Percentiles rank a stretch among this genome's conserved stretches.
Conservation (phyloP, 805 yeast species). For the Hanseniaspora mollemarum region DNA sequence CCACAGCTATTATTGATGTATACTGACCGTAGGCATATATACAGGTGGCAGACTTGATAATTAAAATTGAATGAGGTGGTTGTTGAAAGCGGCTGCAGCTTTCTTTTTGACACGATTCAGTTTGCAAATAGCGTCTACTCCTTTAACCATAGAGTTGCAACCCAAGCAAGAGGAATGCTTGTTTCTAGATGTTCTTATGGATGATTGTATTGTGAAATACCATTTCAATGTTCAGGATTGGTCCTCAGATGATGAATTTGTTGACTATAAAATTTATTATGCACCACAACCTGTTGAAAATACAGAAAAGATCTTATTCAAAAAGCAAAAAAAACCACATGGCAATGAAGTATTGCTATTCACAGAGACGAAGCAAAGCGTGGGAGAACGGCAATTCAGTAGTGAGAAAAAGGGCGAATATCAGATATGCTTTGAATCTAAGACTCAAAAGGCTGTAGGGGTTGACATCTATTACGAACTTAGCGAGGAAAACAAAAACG, state of each 20-base stretch:
- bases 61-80: too few relatives aligned
- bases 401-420: constrained; percentile 67
- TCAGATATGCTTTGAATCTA: constrained; percentile 74
- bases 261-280: constrained; percentile 29
- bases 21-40: too few relatives aligned
- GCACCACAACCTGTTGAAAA: constrained; percentile 23
- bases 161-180: constrained; percentile 24
- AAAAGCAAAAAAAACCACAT: constrained; percentile 22
- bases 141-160: constrained; percentile 25
- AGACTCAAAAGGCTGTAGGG: constrained; percentile 73
- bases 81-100: background rate
- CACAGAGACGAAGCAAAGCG: constrained; percentile 51
- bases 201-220: constrained; percentile 46
- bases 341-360: constrained; percentile 48
- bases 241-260: constrained; percentile 20
- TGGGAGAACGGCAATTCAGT: constrained; percentile 65
- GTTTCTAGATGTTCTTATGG: constrained; percentile 36
- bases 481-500: constrained; percentile 24
- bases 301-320: constrained; percentile 10
- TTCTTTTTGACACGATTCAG: background rate
- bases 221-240: constrained; percentile 28
- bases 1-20: too few relatives aligned
- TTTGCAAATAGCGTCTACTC: constrained; percentile 14
- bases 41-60: too few relatives aligned
- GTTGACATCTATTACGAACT: constrained; percentile 47